Percentiles rank a stretch among this genome's conserved stretches.
phyloP scores from a whole-genome alignment of 345 rosid genomes.

The Luvunga scandens region DNA sequence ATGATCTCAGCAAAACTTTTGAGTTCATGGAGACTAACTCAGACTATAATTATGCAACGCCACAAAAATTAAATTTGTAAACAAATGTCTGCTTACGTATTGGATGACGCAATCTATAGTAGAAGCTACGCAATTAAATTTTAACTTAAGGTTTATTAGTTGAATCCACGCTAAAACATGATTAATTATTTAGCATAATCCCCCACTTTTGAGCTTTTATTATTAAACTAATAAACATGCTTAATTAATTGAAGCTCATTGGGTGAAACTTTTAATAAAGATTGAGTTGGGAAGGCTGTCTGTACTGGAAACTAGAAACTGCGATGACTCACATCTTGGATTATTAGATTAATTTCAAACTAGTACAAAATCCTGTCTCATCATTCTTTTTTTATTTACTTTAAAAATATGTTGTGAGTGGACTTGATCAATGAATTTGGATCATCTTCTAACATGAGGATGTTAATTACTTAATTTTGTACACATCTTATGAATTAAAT shows the following conservation, averaged over 20 bases:
- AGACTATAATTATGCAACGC: background rate
- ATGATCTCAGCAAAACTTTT: slow-evolving; percentile 1
- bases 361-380: background rate
- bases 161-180: slow-evolving; percentile 22
- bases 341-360: background rate
- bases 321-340: background rate
- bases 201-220: background rate
- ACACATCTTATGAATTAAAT: too few species aligned
- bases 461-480: too few species aligned
- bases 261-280: slow-evolving; percentile 3
- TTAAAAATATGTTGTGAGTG: background rate
- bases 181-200: slow-evolving; percentile 10
- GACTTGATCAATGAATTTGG: background rate
- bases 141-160: slow-evolving; percentile 4
- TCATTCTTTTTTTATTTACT: background rate
- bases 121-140: background rate
- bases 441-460: too few species aligned
- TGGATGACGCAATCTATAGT: slow-evolving; percentile 23
- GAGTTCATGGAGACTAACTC: background rate
- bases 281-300: background rate
- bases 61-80: background rate
- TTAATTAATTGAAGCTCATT: slow-evolving; percentile 8
- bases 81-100: slow-evolving; percentile 16
- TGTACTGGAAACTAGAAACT: background rate
- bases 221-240: slow-evolving; percentile 8